Evolutionary conservation across 805 yeast species (phyloP).

Genomic region (Starmerella ratchasimensis): DNA sequence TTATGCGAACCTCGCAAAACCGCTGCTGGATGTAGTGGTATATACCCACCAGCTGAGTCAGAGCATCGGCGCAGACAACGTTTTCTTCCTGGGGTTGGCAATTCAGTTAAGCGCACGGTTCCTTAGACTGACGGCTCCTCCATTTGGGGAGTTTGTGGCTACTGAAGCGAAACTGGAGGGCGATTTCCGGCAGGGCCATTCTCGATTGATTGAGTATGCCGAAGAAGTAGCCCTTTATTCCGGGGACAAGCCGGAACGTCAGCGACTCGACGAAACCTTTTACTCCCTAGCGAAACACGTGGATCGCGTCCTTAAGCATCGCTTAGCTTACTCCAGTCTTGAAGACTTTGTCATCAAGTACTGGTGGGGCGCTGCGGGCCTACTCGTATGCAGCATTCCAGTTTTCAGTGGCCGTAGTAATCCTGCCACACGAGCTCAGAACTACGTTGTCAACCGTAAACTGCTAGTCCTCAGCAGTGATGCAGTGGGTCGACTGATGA

Average conservation of each 20-base stretch:
- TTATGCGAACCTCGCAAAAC: conserved; percentile 74
- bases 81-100: conserved; percentile 61
- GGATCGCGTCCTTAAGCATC: conserved; percentile 58
- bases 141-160: conserved; percentile 68
- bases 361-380: conserved; percentile 92
- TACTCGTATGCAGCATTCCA: conserved; percentile 76
- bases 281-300: conserved; percentile 69
- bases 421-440: conserved; percentile 11
- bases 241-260: conserved; percentile 70
- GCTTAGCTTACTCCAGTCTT: conserved; percentile 65
- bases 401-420: conserved; percentile 41
- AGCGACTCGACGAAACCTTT: conserved; percentile 62
- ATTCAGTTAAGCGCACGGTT: conserved; percentile 69
- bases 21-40: conserved; percentile 60
- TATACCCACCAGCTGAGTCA: conserved; percentile 63
- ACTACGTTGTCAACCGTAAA: conserved; percentile 74
- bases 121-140: conserved; percentile 69
- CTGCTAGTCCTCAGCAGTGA: conserved; percentile 72
- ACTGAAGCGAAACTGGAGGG: conserved; percentile 73
- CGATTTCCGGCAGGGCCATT: conserved; percentile 66
- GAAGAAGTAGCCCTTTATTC: conserved; percentile 80
- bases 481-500: conserved; percentile 74
- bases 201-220: conserved; percentile 59
- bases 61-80: conserved; percentile 46
- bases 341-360: conserved; percentile 83